Base-by-base conservation (phyloP, 1,139 yeast species). In the Kluyveromyces sp. region DNA sequence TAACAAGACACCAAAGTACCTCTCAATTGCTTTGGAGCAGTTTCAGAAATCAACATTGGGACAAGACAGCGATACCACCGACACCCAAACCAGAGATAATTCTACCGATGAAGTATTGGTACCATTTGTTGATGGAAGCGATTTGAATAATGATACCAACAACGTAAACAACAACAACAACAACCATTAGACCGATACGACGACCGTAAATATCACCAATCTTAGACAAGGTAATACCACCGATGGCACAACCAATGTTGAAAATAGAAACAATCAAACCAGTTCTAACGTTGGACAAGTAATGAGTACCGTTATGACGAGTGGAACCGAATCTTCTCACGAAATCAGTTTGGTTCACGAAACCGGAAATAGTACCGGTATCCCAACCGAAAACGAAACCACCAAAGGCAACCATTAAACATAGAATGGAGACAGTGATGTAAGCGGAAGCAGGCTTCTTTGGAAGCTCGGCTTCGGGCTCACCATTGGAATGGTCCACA, bases 341-440 rank as follows among this genome's bases (percentile, higher is more conserved):
- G 61, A 81, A 87, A 56, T 78, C 79, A 4, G 74, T 66, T 86
- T 83, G 81, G 61, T 81, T 81, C 61, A 83, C 74, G 56, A 83
- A 79, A 59, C 92, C 94, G 32, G 83, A 75, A 62, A 82, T 81
- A 57, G 87, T 79, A 68, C 88, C 88, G 31, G 88, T 81, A 67
- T 81, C 88, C 74, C 80, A 81, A 54, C 88, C 88, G 59, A 74
- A 81, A 52, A 81, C 77, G 57, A 79, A 72, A 63, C 86, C 86
- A 67, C 83, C 85, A 53, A 79, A 77, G 50, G 84, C 82, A 48
- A 71, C 78, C 70, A 60, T 67, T 64, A 57, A 64, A 66, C 73
- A 70, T 31, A 67, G 57, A 36, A 60, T 42, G 6, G 58, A 54
- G 55, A 74, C 75, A 40, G 75, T 70, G 63, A 73, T 62, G 53